Percentiles rank a stretch among this genome's conserved stretches.
These are phyloP conservation scores for Vickermania spadyakhi DNA, from an alignment of 208 protist species.

Conservation along the genomic window DNA sequence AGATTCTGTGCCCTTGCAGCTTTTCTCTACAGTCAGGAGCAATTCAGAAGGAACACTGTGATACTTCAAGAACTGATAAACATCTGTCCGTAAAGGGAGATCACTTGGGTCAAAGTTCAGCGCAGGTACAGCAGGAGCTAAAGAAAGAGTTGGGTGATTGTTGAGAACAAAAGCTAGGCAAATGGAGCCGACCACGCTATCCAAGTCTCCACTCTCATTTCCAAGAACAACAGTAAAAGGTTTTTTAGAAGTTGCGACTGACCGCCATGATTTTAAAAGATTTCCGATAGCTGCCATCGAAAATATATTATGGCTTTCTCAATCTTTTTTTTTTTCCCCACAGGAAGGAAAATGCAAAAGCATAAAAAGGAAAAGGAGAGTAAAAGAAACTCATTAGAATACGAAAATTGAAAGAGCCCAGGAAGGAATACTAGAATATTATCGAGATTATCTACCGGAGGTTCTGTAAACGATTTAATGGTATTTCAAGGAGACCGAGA, in stretches of 20 bases:
- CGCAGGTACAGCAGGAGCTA: constrained; percentile 24
- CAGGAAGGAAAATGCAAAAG: constrained; percentile 10
- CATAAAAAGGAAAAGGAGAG: constrained; percentile 5
- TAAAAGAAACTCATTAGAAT: constrained; percentile 5
- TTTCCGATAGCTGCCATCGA: constrained; percentile 24
- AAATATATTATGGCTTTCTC: constrained; percentile 53
- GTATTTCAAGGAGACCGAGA: no score
- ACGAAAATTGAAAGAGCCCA: background rate
- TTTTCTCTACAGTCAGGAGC: constrained; percentile 30
- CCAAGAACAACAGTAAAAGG: constrained; percentile 51
- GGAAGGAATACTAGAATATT: constrained; percentile 6
- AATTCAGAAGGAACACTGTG: constrained; percentile 24
- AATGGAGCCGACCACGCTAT: constrained; percentile 78
- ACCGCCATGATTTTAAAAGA: constrained; percentile 9
- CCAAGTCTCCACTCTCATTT: constrained; percentile 85
- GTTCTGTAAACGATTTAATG: no score
- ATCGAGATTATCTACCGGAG: background rate
- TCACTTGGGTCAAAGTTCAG: constrained; percentile 76
- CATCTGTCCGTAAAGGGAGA: constrained; percentile 62
- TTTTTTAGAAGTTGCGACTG: background rate
- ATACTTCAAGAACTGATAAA: constrained; percentile 39
- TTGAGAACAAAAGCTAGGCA: constrained; percentile 68
- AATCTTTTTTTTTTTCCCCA: constrained; percentile 16
- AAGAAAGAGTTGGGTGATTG: constrained; percentile 14
- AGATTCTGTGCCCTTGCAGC: constrained; percentile 3